A percentile compares a stretch with the other conserved stretches of the same genome.
These are phyloP conservation scores for Phytophthora agathidicida DNA, from an alignment of 352 stramenopile species.

Conservation along the genomic window DNA sequence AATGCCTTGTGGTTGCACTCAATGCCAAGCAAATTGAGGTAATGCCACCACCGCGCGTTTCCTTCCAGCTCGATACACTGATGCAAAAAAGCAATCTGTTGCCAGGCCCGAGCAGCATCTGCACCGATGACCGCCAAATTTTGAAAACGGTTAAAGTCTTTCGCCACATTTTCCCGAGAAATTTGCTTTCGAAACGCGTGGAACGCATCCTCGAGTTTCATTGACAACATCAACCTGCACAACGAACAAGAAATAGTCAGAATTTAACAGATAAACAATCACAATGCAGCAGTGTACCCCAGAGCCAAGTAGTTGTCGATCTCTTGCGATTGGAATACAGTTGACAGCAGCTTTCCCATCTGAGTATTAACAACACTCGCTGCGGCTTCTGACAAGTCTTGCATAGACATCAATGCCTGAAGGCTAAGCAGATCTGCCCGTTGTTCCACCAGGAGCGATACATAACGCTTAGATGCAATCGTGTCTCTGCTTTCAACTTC, in stretches of 20 bases:
- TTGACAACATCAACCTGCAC: constrained; percentile 69
- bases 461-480: constrained; percentile 65
- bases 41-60: constrained; percentile 87
- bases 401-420: constrained; percentile 68
- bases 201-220: constrained; percentile 80
- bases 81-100: constrained; percentile 82
- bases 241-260: constrained; percentile 7
- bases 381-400: constrained; percentile 58
- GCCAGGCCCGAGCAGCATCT: constrained; percentile 77
- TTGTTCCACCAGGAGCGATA: constrained; percentile 75
- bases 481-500: constrained; percentile 36
- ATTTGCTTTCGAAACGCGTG: constrained; percentile 76
- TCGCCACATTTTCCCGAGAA: constrained; percentile 79
- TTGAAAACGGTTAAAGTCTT: constrained; percentile 84
- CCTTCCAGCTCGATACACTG: constrained; percentile 82
- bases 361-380: constrained; percentile 52
- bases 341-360: constrained; percentile 62
- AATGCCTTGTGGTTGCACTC: constrained; percentile 82
- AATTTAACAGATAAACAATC: not conserved
- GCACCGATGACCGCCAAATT: constrained; percentile 74
- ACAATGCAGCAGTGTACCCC: constrained; percentile 37
- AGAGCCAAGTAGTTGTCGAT: constrained; percentile 78
- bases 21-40: constrained; percentile 77
- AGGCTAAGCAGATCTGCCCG: constrained; percentile 69
- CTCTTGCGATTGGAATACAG: constrained; percentile 68